Percentiles rank a stretch among this genome's conserved stretches.
These are phyloP conservation scores for Perkinsela sp. DNA, from an alignment of 208 protist species.

Conservation along the genomic window DNA sequence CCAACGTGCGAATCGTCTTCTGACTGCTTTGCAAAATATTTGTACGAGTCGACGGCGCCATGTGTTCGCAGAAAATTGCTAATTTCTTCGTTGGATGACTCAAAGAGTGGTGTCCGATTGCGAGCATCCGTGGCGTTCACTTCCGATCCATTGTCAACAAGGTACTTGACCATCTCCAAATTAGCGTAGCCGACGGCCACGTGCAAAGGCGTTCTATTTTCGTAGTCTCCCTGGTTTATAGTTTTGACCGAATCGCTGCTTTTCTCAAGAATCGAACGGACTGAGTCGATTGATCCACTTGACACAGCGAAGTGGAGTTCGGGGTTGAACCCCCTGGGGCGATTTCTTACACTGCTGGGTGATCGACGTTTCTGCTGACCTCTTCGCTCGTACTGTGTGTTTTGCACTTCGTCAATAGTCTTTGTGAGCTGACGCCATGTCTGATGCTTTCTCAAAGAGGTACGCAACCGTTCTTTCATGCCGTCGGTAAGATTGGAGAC, in stretches of 20 bases:
- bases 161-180: constrained; percentile 7
- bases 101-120: constrained; percentile 20
- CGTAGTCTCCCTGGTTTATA: neutral
- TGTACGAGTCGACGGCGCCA: constrained; percentile 8
- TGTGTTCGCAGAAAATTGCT: constrained; percentile 21
- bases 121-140: constrained; percentile 16
- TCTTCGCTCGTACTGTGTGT: neutral
- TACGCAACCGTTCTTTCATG: neutral
- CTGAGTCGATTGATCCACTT: neutral
- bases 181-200: neutral
- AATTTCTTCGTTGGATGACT: constrained; percentile 8
- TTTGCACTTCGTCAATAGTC: neutral
- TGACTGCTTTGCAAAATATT: constrained; percentile 8
- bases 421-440: neutral
- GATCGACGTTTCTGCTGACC: neutral
- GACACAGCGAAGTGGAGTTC: neutral
- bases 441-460: neutral
- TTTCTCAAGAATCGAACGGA: neutral
- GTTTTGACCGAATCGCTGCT: neutral
- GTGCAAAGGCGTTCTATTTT: neutral
- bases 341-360: neutral
- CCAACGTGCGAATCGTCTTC: constrained; percentile 18
- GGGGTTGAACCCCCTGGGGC: neutral
- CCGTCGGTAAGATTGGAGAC: neutral
- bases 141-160: constrained; percentile 16